Percentiles rank a stretch among this genome's conserved stretches.
These are phyloP conservation scores for Skeletonema potamos DNA, from an alignment of 108 stramenopile species.

Conservation along the genomic window DNA sequence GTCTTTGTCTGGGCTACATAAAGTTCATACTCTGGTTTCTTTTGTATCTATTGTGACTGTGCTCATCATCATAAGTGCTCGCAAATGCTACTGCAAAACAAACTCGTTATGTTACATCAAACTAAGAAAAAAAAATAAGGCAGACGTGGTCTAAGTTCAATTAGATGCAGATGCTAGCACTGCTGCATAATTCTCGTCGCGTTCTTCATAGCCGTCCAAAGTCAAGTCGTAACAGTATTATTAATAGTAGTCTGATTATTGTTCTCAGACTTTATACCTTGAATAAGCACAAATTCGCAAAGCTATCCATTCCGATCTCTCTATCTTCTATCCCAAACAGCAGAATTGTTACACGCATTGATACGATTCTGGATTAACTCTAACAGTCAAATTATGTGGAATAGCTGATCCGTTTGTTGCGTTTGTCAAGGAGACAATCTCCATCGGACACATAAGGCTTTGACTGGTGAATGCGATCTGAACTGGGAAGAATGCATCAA, in stretches of 20 bases:
- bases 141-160: neutral
- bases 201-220: neutral
- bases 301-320: neutral
- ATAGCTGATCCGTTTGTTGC: slow-evolving; percentile 68
- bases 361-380: slow-evolving; percentile 70
- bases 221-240: neutral
- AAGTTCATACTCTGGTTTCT: neutral
- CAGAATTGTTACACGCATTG: slow-evolving; percentile 56
- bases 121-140: neutral
- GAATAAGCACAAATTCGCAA: neutral
- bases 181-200: neutral
- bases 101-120: neutral
- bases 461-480: slow-evolving; percentile 91
- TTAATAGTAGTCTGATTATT: slow-evolving; percentile 1
- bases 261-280: neutral
- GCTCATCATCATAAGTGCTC: too few species aligned
- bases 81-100: neutral
- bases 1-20: neutral
- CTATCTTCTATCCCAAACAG: neutral
- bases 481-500: slow-evolving; percentile 95
- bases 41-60: neutral
- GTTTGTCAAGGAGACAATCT: slow-evolving; percentile 66
- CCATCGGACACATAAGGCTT: slow-evolving; percentile 86
- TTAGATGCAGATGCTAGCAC: too few species aligned
- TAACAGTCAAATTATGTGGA: slow-evolving; percentile 74